Evolutionary conservation across 495 filamentous ascomycete species (phyloP).

Genomic region (Daldinia decipiens): DNA sequence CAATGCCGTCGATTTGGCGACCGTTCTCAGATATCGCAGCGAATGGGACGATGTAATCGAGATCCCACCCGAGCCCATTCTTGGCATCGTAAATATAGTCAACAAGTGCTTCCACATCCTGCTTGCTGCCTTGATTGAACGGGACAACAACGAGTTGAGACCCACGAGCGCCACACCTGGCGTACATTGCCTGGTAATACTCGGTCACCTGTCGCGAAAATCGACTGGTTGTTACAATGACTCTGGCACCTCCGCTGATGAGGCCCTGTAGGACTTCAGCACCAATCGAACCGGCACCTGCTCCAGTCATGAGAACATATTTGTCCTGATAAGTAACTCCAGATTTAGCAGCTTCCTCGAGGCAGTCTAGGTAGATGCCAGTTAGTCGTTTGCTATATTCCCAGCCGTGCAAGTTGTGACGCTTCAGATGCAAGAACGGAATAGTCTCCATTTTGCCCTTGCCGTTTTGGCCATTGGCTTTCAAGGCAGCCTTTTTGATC

Average conservation of each 20-base stretch:
- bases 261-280: constrained; percentile 98
- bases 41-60: constrained; percentile 96
- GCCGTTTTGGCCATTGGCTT: constrained; percentile 69
- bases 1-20: constrained; percentile 95
- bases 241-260: constrained; percentile 95
- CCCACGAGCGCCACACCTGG: constrained; percentile 89
- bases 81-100: constrained; percentile 98
- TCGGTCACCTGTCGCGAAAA: constrained; percentile 98
- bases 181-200: constrained; percentile 99
- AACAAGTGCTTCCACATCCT: constrained; percentile 92
- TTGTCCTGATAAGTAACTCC: constrained; percentile 94
- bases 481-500: constrained; percentile 71
- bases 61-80: constrained; percentile 96
- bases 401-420: constrained; percentile 94
- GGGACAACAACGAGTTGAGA: constrained; percentile 97
- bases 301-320: constrained; percentile 98
- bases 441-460: constrained; percentile 95
- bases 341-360: constrained; percentile 85
- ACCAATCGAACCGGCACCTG: constrained; percentile 96
- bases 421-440: constrained; percentile 96
- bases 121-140: constrained; percentile 98
- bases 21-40: constrained; percentile 98
- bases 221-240: constrained; percentile 93
- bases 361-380: constrained; percentile 86
- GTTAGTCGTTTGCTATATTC: constrained; percentile 99